phyloP scores from a whole-genome alignment of 371 early-diverging fungal species.

The Actinomortierella ambigua region DNA sequence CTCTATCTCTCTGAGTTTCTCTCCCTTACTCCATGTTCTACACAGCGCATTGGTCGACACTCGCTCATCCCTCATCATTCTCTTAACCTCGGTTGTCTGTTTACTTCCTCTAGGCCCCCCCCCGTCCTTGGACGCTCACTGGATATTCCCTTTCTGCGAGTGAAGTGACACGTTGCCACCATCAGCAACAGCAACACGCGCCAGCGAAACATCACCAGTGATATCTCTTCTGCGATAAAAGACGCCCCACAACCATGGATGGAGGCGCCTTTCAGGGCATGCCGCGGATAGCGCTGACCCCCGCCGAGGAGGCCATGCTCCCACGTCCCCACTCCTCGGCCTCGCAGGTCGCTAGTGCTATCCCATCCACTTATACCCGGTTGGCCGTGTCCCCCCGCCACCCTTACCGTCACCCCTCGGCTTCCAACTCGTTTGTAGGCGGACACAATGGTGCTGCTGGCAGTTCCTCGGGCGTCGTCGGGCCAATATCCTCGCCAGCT shows the following conservation, averaged over 20 bases:
- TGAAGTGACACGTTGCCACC: not conserved
- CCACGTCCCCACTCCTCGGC: constrained; percentile 42
- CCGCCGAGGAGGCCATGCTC: constrained; percentile 38
- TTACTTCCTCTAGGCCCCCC: no score
- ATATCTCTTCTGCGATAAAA: not conserved
- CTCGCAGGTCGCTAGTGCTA: constrained; percentile 35
- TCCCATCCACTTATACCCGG: constrained; percentile 32
- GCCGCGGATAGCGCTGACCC: constrained; percentile 46
- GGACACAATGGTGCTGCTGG: no score
- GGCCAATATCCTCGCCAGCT: constrained; percentile 6
- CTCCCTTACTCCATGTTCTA: not conserved
- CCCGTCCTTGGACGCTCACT: no score
- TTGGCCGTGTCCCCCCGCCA: constrained; percentile 15
- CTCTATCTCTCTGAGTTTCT: not conserved
- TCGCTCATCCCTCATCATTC: no score
- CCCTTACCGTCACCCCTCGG: constrained; percentile 12
- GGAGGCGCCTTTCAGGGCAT: constrained; percentile 44
- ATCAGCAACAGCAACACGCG: not conserved
- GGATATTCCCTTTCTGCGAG: no score
- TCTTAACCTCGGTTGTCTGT: no score
- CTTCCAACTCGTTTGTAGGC: constrained; percentile 1
- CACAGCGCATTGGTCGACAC: no score
- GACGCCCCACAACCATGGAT: constrained; percentile 19
- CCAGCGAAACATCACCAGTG: not conserved
- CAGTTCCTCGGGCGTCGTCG: no score